Evolutionary conservation across 2,329 filamentous ascomycete species (phyloP), one percentile per base, ranked within the genome.

Genomic region (Myriangium duriaei): DNA sequence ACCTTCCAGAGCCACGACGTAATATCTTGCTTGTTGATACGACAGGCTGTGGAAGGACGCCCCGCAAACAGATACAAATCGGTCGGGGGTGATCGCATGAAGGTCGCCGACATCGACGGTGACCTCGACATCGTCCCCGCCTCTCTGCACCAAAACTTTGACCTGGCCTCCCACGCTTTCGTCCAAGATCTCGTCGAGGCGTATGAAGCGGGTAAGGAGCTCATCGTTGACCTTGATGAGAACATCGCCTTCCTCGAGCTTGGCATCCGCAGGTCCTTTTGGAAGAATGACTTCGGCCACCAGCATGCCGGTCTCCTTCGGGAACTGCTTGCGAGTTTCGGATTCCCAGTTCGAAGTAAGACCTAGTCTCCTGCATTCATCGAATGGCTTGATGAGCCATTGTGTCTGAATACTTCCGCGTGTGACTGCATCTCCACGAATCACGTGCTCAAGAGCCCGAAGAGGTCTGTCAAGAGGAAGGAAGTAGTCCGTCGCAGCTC

Each of bases 401-500:
- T 98, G 91, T 45, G 85, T 93, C 61, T 98, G 91, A 34, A 98
- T 93, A n/a, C 91, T 93, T 33, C 91, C 91, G 50, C 91, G 74
- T n/a, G 79, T 76, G 37, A 98, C 79, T 2, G 72, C 72, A 49
- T 78, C 72, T 21, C 75, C 78, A 47, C 79, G 69, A 55, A 81
- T 85, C 39, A 98, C 79, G 52, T 86, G 92, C 54, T 85, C 73
- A 39, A 98, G 68, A 1, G 91, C 91, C 45, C 91, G 77, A 29
- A 88, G 62, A 1, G 92, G 91, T 40, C 91, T 79, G 57, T 98
- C 88, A 11, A 98, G 69, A 1, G 91, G 91, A 4, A 98, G 67
- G 61, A 98, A 96, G 59, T 98, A 98, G 58, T 98, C 91, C 13
- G 91, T 98, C 10, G 92, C 88, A 31, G 91, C 91, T 43, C 88